Evolutionary conservation across 179 eudicot species (phyloP).

Genomic region (Gypsophila paniculata): DNA sequence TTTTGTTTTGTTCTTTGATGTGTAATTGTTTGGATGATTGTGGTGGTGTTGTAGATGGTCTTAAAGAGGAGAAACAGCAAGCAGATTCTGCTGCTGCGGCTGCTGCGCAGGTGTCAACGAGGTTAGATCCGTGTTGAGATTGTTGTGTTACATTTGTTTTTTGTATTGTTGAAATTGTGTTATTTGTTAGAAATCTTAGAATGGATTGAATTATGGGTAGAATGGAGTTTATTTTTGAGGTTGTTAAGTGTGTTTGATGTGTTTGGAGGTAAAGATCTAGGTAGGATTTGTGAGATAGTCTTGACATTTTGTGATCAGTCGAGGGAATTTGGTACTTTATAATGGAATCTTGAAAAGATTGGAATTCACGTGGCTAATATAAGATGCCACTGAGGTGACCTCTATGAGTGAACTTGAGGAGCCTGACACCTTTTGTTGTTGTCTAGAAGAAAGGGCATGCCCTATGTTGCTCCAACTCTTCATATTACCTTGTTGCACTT

Average conservation of each 20-base stretch:
- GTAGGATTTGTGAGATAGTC: conserved; percentile 2
- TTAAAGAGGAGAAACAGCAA: conserved; percentile 54
- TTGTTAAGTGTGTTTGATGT: conserved; percentile 9
- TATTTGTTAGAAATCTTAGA: background rate
- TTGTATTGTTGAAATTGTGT: background rate
- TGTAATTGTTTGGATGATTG: conserved; percentile 12
- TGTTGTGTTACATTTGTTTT: background rate
- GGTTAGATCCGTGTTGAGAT: conserved; percentile 40
- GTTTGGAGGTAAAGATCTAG: conserved; percentile 8
- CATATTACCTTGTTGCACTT: too few species aligned
- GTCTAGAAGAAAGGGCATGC: conserved; percentile 5
- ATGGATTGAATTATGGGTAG: background rate
- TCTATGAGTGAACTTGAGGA: background rate
- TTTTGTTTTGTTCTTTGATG: background rate
- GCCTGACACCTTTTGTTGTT: too few species aligned
- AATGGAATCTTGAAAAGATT: background rate
- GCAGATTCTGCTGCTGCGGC: conserved; percentile 27
- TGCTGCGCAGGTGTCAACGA: conserved; percentile 37
- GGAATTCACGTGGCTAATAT: background rate
- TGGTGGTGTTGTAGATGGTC: conserved; percentile 43
- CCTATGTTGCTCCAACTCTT: background rate
- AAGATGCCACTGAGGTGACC: background rate
- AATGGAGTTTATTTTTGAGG: background rate
- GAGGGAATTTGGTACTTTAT: background rate
- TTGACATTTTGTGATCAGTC: background rate